Base-by-base conservation (phyloP, 441 rosid genomes). In the Melastoma candidum region DNA sequence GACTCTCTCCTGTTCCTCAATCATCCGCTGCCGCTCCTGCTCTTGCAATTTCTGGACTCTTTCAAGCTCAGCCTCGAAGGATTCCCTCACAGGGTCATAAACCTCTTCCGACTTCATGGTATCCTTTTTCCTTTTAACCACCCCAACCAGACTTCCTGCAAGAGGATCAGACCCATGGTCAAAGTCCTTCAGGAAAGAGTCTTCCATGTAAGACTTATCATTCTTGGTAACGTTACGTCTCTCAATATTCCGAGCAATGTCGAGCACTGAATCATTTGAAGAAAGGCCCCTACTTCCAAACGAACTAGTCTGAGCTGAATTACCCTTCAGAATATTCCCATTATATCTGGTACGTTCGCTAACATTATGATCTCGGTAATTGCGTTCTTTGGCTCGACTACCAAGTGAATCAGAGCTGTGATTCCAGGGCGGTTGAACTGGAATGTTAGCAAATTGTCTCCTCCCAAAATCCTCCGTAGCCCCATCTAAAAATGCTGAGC, bases 21-120 rank as follows among this genome's bases (percentile, higher is more conserved):
- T 59, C 57, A 80, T 67, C 41, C 77, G 78, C 66, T 74, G 83
- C 25, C 95, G 75, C 73, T 84, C 97, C 67, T 79, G 85, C 72
- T 93, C 99, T 70, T 93, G 97, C 85, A 89, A 68, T 71, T 83
- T 89, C 71, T 93, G 97, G 60, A 93, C 96, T 68, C 92, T 83
- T 74, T 93, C 90, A 61, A 93, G 96, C 68, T 93, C 99, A 69
- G 97, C 99, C 80, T 93, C 99, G 69, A 93, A 93, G 54, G 97
- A 89, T 56, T 89, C 99, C 59, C 97, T 77, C 12, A 78, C 85
- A 72, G 99, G 97, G 44, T 93, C 99, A 69, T 78, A 89, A 68
- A 86, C 84, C 76, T 89, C 87, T 13, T 83, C 65, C 69, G 80
- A 88, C 61, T 84, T 87, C 45, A 67, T 54, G 51, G 69, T 65